Evolutionary conservation across 2,329 filamentous ascomycete species (phyloP), one percentile per base, ranked within the genome.

Genomic region (Immersiporthe knoxdaviesiana): DNA sequence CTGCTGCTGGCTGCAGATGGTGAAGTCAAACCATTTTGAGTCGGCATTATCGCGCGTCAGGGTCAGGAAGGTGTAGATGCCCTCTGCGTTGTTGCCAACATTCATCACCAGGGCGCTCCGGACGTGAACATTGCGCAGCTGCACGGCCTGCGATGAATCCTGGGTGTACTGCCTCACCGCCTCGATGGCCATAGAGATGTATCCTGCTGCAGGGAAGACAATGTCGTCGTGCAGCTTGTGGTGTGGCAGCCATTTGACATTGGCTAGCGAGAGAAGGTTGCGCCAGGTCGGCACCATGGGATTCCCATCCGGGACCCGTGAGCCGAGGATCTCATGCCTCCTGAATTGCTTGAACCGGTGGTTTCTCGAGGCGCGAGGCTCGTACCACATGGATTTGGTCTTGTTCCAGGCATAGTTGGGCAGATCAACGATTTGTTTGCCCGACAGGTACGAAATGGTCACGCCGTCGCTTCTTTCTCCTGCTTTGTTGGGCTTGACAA

Each of bases 201-300:
- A 76, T 0, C 72, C 74, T 0, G 75, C 71, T 0, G 72, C 77
- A 0, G 83, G 82, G 37, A 82, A 83, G 0, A 84, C 74, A 16
- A 75, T 73, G 6, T 75, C 72, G 7, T 66, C 70, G 24, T 73
- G 74, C 21, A 76, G 39, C 6, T 71, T 66, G 60, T 85, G 82
- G 10, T 81, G 77, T 0, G 70, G 58, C 1, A 84, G 71, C 83
- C 83, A 85, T 1, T 76, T 73, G 0, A 78, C 67, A 21, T 79
- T 75, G 1, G 68, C 61, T 0, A 74, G 66, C 1, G 70, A 70
- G 11, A 78, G 2, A 73, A 74, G 50, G 32, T 66, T 66, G 30
- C 65, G 65, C 65, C 65, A 66, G 11, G 60, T 30, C 2, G 70
- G 72, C 11, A 68, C 14, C 21, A 64, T 27, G 62, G 71, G n/a